Base-by-base conservation (phyloP, 1,284 basidiomycete species). In the Hemileia vastatrix region DNA sequence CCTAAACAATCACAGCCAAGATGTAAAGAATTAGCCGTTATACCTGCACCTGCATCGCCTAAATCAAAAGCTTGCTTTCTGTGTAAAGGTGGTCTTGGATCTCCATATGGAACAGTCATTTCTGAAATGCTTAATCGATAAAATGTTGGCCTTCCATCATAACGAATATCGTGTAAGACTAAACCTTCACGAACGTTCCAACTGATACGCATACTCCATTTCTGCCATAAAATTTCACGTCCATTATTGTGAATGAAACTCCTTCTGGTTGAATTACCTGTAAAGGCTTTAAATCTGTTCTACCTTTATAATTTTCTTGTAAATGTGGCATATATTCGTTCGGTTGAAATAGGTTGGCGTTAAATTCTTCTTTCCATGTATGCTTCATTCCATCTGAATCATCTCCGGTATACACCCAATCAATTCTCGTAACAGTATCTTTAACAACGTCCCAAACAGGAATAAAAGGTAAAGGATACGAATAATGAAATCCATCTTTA, bases 1-100 rank as follows among this genome's bases (percentile, higher is more conserved):
- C 77, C 77, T 43, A 79, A 74, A 64, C 79, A 80, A 69, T 80
- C 79, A 68, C 79, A 80, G 32, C 79, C 79, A 3, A 80, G 75
- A 2, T 68, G 68, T 54, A 79, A 72, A 49, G 74, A 69, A 72
- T 79, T 79, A 66, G 77, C 77, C 13, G 69, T 68, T 51, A 73
- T 68, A 43, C 79, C 79, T 6, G 77, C 71, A 13, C 78, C 78
- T 61, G 77, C 77, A 67, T 80, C 79, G 4, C 78, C 78, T 13
- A 78, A 70, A 66, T 80, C 79, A 66, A 79, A 79, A 3, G 78
- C 79, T 52, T 76, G 74, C 71, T 78, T 77, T 54, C 76, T 70
- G 67, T 75, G 76, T 64, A 75, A 74, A 21, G 77, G 77, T 67
- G 70, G 73, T 19, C 60, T 63, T n/a, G 75, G 72, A 56, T 79